Conservation (phyloP, 306 rosid species). For the Rubus idaeus region DNA sequence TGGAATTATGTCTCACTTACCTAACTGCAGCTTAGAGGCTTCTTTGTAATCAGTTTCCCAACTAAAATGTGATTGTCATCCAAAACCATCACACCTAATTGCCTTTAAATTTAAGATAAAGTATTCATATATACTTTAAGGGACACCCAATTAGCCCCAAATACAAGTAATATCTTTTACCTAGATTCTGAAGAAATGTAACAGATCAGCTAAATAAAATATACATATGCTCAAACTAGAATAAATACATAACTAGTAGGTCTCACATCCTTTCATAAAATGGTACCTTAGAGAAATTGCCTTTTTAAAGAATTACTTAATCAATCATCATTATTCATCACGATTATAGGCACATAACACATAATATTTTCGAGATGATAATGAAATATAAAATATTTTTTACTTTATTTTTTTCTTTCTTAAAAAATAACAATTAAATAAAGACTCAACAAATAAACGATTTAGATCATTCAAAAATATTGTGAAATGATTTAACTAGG, state of each 20-base stretch:
- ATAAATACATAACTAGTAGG: not conserved
- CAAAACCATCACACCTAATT: conserved; percentile 20
- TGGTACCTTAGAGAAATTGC: not conserved
- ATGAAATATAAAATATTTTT: too few species aligned
- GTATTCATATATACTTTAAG: conserved; percentile 26
- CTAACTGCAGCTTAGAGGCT: conserved; percentile 13
- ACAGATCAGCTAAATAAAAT: not conserved
- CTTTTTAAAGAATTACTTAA: not conserved
- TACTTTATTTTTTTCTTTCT: too few species aligned
- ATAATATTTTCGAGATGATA: too few species aligned
- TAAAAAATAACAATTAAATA: too few species aligned
- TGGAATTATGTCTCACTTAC: conserved; percentile 17
- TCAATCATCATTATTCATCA: not conserved
- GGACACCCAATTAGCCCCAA: conserved; percentile 18
- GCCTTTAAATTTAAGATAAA: conserved; percentile 26
- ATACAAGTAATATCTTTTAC: conserved; percentile 25
- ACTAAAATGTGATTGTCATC: conserved; percentile 13
- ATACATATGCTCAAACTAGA: not conserved
- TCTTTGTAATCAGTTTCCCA: conserved; percentile 22
- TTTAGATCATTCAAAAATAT: too few species aligned
- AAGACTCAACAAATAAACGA: not conserved
- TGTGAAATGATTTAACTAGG: too few species aligned
- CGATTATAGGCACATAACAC: not conserved
- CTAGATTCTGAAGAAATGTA: conserved; percentile 6
- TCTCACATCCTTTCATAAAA: not conserved